Conservation (phyloP, 306 rosid species). For the Rubus parviflorus region DNA sequence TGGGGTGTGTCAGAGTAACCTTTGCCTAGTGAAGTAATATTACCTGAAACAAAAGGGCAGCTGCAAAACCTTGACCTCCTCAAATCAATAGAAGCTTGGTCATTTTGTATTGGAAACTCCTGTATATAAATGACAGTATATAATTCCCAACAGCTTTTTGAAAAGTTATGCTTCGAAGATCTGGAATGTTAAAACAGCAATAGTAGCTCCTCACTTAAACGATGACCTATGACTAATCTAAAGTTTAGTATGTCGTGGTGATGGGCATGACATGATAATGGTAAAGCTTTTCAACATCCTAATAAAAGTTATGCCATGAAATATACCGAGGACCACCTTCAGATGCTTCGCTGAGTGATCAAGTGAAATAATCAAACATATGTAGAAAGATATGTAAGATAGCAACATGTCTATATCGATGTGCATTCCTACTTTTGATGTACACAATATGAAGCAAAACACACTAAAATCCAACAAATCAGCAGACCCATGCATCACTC, state of each 20-base stretch:
- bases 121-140: conserved; percentile 67
- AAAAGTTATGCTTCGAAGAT: conserved; percentile 35
- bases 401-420: conserved; percentile 33
- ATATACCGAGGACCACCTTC: conserved; percentile 33
- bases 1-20: background rate
- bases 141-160: conserved; percentile 43
- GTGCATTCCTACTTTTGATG: conserved; percentile 58
- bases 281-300: conserved; percentile 31
- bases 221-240: conserved; percentile 34
- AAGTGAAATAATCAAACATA: conserved; percentile 39
- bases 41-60: conserved; percentile 56
- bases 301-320: conserved; percentile 41
- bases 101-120: conserved; percentile 44
- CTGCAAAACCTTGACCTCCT: conserved; percentile 59
- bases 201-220: conserved; percentile 35
- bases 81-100: conserved; percentile 46
- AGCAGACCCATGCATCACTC: conserved; percentile 63
- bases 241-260: conserved; percentile 29
- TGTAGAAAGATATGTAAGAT: conserved; percentile 9
- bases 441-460: conserved; percentile 46
- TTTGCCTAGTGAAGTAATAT: conserved; percentile 12
- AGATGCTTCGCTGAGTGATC: conserved; percentile 42
- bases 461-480: conserved; percentile 49
- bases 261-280: conserved; percentile 51
- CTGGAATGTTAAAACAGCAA: conserved; percentile 46